These are phyloP conservation scores for Alnus glutinosa DNA, from an alignment of 306 rosid species.

Conservation along the genomic window DNA sequence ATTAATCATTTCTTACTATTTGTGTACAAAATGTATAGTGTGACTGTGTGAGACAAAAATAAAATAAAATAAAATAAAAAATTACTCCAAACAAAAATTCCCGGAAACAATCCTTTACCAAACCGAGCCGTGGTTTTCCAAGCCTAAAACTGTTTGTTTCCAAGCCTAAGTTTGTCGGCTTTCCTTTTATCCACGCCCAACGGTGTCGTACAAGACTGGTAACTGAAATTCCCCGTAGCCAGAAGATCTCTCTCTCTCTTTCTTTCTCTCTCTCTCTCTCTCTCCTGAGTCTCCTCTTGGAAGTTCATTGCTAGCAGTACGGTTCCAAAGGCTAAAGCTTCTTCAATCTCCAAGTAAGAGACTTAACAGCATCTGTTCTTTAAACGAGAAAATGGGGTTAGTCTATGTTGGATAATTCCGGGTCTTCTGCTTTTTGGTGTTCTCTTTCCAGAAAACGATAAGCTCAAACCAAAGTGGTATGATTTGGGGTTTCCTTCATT, in stretches of 20 bases:
- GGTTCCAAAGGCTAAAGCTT: slow-evolving; percentile 2
- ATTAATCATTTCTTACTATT: too few relatives aligned
- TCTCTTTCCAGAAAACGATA: not conserved
- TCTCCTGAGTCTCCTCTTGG: not conserved
- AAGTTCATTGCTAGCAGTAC: not conserved
- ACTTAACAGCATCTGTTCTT: not conserved
- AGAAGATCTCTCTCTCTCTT: not conserved
- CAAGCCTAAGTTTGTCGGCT: too few relatives aligned
- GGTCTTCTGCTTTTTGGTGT: not conserved
- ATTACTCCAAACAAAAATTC: too few relatives aligned
- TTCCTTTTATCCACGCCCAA: too few relatives aligned
- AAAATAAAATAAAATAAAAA: too few relatives aligned
- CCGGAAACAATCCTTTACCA: too few relatives aligned
- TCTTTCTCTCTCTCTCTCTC: not conserved
- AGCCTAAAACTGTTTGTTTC: too few relatives aligned
- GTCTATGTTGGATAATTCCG: not conserved
- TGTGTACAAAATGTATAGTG: too few relatives aligned
- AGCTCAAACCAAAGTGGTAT: not conserved
- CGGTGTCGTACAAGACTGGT: not conserved
- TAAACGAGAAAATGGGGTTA: not conserved
- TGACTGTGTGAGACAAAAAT: too few relatives aligned
- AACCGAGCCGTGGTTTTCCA: too few relatives aligned
- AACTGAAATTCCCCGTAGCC: not conserved
- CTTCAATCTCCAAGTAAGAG: not conserved
- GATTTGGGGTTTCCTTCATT: not conserved